Base-by-base conservation (phyloP, 306 rosid species). In the Malus asiatica region DNA sequence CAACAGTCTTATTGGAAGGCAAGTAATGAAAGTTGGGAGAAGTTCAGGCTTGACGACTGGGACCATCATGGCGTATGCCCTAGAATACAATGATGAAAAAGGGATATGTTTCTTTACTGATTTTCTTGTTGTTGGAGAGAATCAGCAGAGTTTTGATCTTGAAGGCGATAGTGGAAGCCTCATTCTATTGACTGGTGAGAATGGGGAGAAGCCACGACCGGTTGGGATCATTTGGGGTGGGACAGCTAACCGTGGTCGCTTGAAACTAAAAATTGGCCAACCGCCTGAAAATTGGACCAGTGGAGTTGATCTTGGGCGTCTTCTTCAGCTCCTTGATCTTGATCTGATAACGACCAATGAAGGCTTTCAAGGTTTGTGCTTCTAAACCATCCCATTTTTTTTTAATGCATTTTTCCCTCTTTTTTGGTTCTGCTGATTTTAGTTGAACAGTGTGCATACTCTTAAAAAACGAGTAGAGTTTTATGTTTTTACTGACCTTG, bases 161-260 rank as follows among this genome's bases (percentile, higher is more conserved):
- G 99, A 95, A 86, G 99, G 99, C 65, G 99, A 96, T 70, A 96
- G 99, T 80, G 99, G 99, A 78, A 96, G 99, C 74, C 99, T 96
- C 83, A 96, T 96, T 80, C 90, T 96, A 74, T 84, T 96, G 81
- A 88, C 91, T 27, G 87, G 93, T 88, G 85, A 85, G 75, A 87
- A 88, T 80, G 83, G 88, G 72, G 92, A 90, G 87, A 90, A 88
- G 80, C 93, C 98, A 53, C 86, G 83, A 29, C 98, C 99, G 1
- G 93, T 92, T 70, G 99, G 99, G 77, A 96, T 96, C 76, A 96
- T 96, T 78, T 96, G 99, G 99, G 99, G 99, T 48, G 99, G 99
- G 78, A 96, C 99, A 20, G 99, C 99, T 77, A 96, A 96, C 76
- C 87, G 99, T 58, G 99, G 99, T 57, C 90, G 96, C 10, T 80